Evolutionary conservation across 176 grass and related monocot species (phyloP).

Genomic region (Poa pratensis): DNA sequence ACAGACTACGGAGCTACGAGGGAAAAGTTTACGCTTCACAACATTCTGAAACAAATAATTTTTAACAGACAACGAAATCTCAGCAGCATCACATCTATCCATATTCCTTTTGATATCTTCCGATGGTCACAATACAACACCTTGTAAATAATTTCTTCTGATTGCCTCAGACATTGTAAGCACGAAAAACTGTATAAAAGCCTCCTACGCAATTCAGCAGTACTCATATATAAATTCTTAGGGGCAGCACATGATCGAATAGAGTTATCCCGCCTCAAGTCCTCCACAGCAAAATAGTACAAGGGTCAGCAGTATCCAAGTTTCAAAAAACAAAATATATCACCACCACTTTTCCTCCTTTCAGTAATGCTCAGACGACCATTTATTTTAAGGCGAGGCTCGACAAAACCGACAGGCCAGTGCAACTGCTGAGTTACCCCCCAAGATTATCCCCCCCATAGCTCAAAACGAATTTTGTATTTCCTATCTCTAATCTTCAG

Average conservation of each 20-base stretch:
- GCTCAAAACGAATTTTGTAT: constrained; percentile 43
- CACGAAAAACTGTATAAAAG: constrained; percentile 44
- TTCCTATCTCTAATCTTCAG: constrained; percentile 42
- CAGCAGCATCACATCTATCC: not conserved
- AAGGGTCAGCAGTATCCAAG: constrained; percentile 37
- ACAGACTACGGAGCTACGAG: too few relatives aligned
- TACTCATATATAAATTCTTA: not conserved
- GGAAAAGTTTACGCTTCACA: too few relatives aligned
- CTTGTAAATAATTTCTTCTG: not conserved
- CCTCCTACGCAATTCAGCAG: constrained; percentile 8
- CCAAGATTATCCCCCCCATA: constrained; percentile 12
- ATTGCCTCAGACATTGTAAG: not conserved
- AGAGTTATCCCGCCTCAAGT: constrained; percentile 31
- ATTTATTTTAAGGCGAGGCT: constrained; percentile 40
- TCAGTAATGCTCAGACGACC: constrained; percentile 29
- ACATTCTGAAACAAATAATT: too few relatives aligned
- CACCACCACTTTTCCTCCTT: constrained; percentile 18
- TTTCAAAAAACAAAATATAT: constrained; percentile 22
- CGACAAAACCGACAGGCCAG: constrained; percentile 18
- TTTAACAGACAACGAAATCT: too few relatives aligned
- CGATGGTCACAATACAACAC: not conserved
- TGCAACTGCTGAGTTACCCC: constrained; percentile 38
- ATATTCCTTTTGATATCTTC: not conserved
- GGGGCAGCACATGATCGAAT: constrained; percentile 28
- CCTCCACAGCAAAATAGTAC: constrained; percentile 32